Conservation (phyloP, 495 filamentous ascomycete species). For the Emericellopsis terricola region DNA sequence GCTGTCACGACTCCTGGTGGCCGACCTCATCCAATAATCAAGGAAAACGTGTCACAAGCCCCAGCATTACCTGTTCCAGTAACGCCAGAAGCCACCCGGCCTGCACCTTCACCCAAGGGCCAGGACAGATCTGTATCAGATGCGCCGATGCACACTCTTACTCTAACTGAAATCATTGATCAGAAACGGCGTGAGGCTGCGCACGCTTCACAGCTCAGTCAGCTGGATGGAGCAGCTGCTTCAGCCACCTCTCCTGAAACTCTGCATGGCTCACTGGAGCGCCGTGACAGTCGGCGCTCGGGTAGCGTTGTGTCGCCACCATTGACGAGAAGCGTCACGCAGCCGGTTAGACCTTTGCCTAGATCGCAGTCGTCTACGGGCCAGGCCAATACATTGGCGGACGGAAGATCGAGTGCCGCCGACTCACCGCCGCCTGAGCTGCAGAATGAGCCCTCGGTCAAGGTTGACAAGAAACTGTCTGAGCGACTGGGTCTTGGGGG, state of each 20-base stretch:
- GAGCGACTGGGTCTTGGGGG: constrained; percentile 43
- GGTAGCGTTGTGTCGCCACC: constrained; percentile 39
- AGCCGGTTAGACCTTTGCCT: constrained; percentile 30
- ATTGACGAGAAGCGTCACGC: constrained; percentile 50
- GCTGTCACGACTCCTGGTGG: constrained; percentile 3
- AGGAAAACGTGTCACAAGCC: constrained; percentile 1
- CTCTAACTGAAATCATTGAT: constrained; percentile 31
- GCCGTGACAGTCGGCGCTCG: constrained; percentile 20
- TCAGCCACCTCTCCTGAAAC: constrained; percentile 1
- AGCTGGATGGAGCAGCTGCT: constrained; percentile 7
- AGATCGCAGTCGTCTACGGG: constrained; percentile 14
- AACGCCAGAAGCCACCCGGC: neutral
- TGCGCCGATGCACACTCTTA: constrained; percentile 4
- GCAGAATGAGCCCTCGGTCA: constrained; percentile 15
- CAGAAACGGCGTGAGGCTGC: constrained; percentile 25
- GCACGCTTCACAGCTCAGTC: too few relatives aligned
- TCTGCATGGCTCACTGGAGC: constrained; percentile 14
- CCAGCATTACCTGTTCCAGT: constrained; percentile 1
- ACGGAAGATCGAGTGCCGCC: constrained; percentile 15
- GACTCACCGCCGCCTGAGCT: constrained; percentile 10
- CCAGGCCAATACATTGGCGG: constrained; percentile 10
- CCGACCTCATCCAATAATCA: constrained; percentile 5
- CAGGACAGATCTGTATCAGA: neutral
- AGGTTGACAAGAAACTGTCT: constrained; percentile 52
- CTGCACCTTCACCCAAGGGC: neutral